These are phyloP conservation scores for Gyrodon lividus DNA, from an alignment of 768 basidiomycete species.

Conservation along the genomic window DNA sequence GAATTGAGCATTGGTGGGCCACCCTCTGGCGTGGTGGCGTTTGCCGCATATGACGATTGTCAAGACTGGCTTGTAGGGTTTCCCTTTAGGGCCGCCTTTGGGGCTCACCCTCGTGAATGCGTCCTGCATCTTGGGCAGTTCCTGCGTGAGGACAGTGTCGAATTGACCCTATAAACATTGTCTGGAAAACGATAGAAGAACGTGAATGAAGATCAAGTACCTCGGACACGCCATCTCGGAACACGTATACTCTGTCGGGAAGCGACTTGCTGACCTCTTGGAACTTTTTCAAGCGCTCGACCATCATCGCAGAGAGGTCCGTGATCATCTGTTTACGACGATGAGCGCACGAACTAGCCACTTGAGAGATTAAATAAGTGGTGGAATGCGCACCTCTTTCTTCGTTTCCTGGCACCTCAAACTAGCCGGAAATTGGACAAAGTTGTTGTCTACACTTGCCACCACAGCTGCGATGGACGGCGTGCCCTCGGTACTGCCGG, in stretches of 20 bases:
- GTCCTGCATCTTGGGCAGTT: constrained; percentile 59
- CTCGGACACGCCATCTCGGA: constrained; percentile 82
- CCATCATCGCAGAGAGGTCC: constrained; percentile 62
- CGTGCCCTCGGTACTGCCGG: constrained; percentile 62
- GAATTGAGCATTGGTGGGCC: constrained; percentile 45
- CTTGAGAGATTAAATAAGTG: not conserved
- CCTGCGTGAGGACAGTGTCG: constrained; percentile 53
- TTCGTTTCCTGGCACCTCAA: constrained; percentile 56
- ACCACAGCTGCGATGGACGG: constrained; percentile 86
- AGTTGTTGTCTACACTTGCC: constrained; percentile 65
- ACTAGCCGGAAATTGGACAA: constrained; percentile 78
- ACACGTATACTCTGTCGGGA: constrained; percentile 70
- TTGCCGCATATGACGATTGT: constrained; percentile 84
- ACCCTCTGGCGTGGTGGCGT: constrained; percentile 58
- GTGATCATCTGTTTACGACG: constrained; percentile 59
- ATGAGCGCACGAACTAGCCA: not conserved
- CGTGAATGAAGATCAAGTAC: constrained; percentile 35
- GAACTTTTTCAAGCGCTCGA: constrained; percentile 64
- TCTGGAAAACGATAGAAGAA: not conserved
- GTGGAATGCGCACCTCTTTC: constrained; percentile 21
- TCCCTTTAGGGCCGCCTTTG: constrained; percentile 39
- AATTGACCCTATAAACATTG: constrained; percentile 64
- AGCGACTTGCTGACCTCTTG: constrained; percentile 53
- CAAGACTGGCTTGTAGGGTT: constrained; percentile 56
- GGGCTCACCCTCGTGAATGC: constrained; percentile 53